These are phyloP conservation scores for Wickerhamomyces kurtzmanii DNA, from an alignment of 805 yeast species.

Conservation along the genomic window DNA sequence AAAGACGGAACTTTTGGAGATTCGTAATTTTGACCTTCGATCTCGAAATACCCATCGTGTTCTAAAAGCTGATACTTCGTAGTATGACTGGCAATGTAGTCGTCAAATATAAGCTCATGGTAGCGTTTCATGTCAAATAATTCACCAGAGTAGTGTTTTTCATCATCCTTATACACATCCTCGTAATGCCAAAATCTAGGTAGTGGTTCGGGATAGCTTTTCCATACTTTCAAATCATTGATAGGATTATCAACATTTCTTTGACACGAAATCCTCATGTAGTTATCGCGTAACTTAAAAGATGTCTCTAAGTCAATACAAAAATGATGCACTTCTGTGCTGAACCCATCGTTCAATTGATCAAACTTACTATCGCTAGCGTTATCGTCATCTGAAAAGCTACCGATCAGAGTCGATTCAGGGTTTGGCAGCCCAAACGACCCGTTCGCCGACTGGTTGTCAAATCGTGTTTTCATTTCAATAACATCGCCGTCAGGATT, in stretches of 20 bases:
- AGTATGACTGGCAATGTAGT: constrained; percentile 1
- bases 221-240: constrained; percentile 52
- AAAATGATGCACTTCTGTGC: constrained; percentile 5
- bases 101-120: constrained; percentile 5
- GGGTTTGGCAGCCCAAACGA: constrained; percentile 3
- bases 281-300: constrained; percentile 53
- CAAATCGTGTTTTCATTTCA: constrained; percentile 12
- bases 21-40: constrained; percentile 12
- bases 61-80: too few species aligned
- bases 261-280: constrained; percentile 56
- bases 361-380: constrained; percentile 3
- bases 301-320: constrained; percentile 8
- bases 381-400: background rate
- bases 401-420: background rate
- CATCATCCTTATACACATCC: constrained; percentile 15
- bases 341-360: constrained; percentile 6
- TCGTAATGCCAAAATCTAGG: constrained; percentile 31
- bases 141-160: constrained; percentile 24
- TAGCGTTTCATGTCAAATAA: constrained; percentile 22
- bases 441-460: constrained; percentile 13
- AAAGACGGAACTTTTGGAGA: constrained; percentile 16
- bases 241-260: constrained; percentile 64
- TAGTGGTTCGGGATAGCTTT: constrained; percentile 72
- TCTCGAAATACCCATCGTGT: constrained; percentile 3
- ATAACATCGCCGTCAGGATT: constrained; percentile 16